phyloP scores from a whole-genome alignment of 345 rosid genomes.

The Populus euphratica region DNA sequence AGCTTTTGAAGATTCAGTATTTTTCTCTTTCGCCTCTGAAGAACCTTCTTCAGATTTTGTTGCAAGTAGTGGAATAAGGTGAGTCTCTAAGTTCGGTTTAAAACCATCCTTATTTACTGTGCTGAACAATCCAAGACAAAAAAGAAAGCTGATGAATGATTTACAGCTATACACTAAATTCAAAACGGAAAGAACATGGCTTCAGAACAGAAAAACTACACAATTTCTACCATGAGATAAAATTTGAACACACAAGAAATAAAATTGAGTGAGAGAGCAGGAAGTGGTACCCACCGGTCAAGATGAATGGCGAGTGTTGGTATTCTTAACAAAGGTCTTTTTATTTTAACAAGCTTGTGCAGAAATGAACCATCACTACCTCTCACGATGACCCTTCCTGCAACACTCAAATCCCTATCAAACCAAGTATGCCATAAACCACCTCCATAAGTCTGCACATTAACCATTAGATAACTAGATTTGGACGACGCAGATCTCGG shows the following conservation, averaged over 20 bases:
- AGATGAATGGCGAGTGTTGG: constrained; percentile 95
- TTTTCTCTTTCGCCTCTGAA: constrained; percentile 50
- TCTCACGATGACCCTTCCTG: constrained; percentile 82
- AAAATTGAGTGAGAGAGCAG: background rate
- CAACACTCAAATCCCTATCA: constrained; percentile 92
- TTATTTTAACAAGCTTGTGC: constrained; percentile 80
- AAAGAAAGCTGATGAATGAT: background rate
- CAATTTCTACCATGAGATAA: too few species aligned
- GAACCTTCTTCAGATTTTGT: constrained; percentile 52
- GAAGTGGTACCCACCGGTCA: constrained; percentile 49
- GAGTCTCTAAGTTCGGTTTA: constrained; percentile 88
- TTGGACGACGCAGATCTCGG: constrained; percentile 86
- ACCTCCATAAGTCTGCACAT: constrained; percentile 93
- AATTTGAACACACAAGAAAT: background rate
- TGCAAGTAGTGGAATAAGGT: constrained; percentile 74
- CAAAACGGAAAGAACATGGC: background rate
- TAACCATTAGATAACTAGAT: constrained; percentile 81
- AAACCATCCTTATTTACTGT: constrained; percentile 89
- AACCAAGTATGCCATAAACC: constrained; percentile 99
- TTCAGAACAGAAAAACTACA: background rate
- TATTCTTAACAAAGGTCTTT: constrained; percentile 74
- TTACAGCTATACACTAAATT: background rate
- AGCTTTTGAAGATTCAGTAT: constrained; percentile 38
- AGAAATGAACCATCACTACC: constrained; percentile 58
- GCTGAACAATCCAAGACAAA: constrained; percentile 44